Conservation (phyloP, 176 grass and related monocot species). For the Oryza punctata region DNA sequence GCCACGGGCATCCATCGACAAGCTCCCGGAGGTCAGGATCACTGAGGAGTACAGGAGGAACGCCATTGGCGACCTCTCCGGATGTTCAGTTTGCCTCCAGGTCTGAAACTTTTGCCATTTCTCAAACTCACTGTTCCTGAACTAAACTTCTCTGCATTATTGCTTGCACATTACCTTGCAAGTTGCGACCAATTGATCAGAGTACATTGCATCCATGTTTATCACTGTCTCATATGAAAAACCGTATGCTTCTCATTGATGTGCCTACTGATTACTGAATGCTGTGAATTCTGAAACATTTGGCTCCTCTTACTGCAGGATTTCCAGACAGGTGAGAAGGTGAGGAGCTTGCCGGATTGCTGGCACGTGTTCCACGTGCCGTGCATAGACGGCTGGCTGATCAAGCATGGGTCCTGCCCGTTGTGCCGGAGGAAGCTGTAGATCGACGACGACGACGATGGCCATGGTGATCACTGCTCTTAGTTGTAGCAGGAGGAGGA, state of each 20-base stretch:
- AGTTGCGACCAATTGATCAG: not conserved
- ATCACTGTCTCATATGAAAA: not conserved
- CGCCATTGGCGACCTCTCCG: slow-evolving; percentile 53
- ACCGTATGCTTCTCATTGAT: not conserved
- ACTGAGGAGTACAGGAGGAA: slow-evolving; percentile 52
- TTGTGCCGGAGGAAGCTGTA: slow-evolving; percentile 77
- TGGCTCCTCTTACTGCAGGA: slow-evolving; percentile 41
- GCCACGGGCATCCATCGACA: slow-evolving; percentile 59
- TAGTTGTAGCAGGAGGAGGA: not conserved
- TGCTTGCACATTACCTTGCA: not conserved
- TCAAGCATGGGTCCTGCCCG: slow-evolving; percentile 81
- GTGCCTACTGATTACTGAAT: not conserved
- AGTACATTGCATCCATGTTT: not conserved
- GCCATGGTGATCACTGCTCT: not conserved
- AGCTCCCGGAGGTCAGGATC: slow-evolving; percentile 68
- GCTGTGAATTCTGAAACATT: not conserved
- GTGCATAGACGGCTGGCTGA: slow-evolving; percentile 83
- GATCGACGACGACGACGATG: not conserved
- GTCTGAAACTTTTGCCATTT: slow-evolving; percentile 17
- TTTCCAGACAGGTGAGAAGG: slow-evolving; percentile 69
- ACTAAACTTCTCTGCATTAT: not conserved
- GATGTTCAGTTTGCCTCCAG: slow-evolving; percentile 87
- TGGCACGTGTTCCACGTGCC: slow-evolving; percentile 78
- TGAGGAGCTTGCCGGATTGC: slow-evolving; percentile 76
- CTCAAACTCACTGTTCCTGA: not conserved